Evolutionary conservation across 768 basidiomycete species (phyloP).

Genomic region (Psilocybe cubensis): DNA sequence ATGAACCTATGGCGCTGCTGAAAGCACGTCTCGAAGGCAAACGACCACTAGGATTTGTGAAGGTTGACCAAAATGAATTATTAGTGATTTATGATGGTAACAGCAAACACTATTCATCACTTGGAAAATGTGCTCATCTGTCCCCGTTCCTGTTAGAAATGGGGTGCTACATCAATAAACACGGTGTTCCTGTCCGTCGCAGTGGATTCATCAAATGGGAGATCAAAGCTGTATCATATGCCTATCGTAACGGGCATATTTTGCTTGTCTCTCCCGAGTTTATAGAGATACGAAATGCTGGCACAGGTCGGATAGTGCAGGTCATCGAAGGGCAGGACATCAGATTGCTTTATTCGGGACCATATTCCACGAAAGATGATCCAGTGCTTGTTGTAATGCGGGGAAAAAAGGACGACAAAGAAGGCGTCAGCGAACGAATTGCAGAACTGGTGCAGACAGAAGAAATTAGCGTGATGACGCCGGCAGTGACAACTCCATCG

Average conservation of each 20-base stretch:
- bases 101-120: conserved; percentile 23
- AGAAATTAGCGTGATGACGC: conserved; percentile 48
- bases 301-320: conserved; percentile 74
- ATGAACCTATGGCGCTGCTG: conserved; percentile 48
- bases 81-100: conserved; percentile 78
- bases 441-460: conserved; percentile 72
- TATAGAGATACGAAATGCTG: conserved; percentile 71
- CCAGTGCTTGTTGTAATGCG: conserved; percentile 67
- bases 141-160: conserved; percentile 47
- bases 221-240: conserved; percentile 63
- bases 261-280: conserved; percentile 77
- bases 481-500: conserved; percentile 16
- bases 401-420: conserved; percentile 58
- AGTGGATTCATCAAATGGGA: conserved; percentile 80
- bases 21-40: conserved; percentile 60
- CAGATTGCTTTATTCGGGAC: conserved; percentile 59
- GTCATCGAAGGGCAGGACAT: conserved; percentile 79
- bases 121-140: not conserved
- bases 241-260: conserved; percentile 62
- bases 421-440: conserved; percentile 63
- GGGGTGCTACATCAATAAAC: conserved; percentile 76
- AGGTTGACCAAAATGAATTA: conserved; percentile 55
- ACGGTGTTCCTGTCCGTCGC: conserved; percentile 65
- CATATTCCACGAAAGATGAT: conserved; percentile 40
- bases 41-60: conserved; percentile 71